Evolutionary conservation across 768 basidiomycete genomes (phyloP).

Genomic region (Leccinum longicurvipes): DNA sequence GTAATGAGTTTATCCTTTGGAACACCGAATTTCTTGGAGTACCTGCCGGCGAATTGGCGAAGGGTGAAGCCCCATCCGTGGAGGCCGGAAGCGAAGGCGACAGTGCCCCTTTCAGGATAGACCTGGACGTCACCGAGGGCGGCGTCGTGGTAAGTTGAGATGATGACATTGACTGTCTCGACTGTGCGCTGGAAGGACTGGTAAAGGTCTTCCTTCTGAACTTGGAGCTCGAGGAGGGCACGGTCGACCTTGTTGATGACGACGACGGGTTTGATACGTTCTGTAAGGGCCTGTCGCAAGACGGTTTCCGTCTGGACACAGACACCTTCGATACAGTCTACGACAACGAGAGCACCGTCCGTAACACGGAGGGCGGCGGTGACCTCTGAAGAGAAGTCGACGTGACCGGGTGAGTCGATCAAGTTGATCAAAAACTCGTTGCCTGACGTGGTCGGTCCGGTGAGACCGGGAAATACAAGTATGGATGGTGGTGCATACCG

Average conservation of each 20-base stretch:
- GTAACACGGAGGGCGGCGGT: conserved; percentile 99
- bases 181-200: conserved; percentile 98
- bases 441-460: conserved; percentile 41
- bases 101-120: conserved; percentile 96
- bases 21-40: conserved; percentile 98
- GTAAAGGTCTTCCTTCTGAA: conserved; percentile 94
- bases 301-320: conserved; percentile 99
- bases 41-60: conserved; percentile 91
- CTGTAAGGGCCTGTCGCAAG: conserved; percentile 91
- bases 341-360: conserved; percentile 98
- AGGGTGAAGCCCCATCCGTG: conserved; percentile 99
- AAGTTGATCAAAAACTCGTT: conserved; percentile 99
- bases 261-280: conserved; percentile 99
- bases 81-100: conserved; percentile 98
- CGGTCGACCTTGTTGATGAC: conserved; percentile 99
- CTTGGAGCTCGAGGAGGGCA: conserved; percentile 96
- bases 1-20: conserved; percentile 98
- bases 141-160: conserved; percentile 93
- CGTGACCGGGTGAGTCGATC: conserved; percentile 99
- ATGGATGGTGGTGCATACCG: conserved; percentile 44
- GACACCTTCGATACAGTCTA: conserved; percentile 99
- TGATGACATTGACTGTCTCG: conserved; percentile 96
- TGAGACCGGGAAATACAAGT: background rate
- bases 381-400: conserved; percentile 99
- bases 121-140: conserved; percentile 98